Base-by-base conservation (phyloP, 1,139 yeast species). In the Candida sojae region DNA sequence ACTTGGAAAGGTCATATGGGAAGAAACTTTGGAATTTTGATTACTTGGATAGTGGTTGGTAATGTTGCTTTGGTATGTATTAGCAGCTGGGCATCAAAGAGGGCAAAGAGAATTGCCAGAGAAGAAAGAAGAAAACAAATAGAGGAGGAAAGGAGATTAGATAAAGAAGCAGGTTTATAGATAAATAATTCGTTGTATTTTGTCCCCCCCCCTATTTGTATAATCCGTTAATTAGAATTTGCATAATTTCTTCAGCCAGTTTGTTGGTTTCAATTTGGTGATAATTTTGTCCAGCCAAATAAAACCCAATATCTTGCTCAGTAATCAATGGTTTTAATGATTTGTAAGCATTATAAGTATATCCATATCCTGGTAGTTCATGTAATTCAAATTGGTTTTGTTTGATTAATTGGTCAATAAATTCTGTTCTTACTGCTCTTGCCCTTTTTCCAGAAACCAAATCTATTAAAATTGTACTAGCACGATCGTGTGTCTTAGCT, bases 1-100 rank as follows among this genome's bases (percentile, higher is more conserved):
- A 64, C 84, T 2, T 77, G 80, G 63, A 82, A 77, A 59, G 82
- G 82, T 2, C 60, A 75, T 21, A 54, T 85, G 59, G 89, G 88
- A 6, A 61, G 82, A 52, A 76, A 83, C 57, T 71, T 81, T 43
- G 88, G 86, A 41, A 67, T 86, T 1, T 59, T 85, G 51, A 60
- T 74, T 9, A 80, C 75, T 1, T 86, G 91, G 91, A 71, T 79
- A 31, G 81, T 73, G 3, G 47, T 82, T 5, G 77, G 80, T 48
- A 71, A 77, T 30, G 17, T 53, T 2, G 39, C 53, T 6, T 48
- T 63, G 35, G 39, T 57, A 8, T 46, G 49, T 37, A 54, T 49
- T 28, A 36, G 49, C 31, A 42, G 47, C n/a, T 54, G 57, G 56
- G 41, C 50, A 7, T 36, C 47, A 23, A 43, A 48, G 11, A 31